These are phyloP conservation scores for Azolla pinnata DNA, from an alignment of 75 land plant species.

Conservation along the genomic window DNA sequence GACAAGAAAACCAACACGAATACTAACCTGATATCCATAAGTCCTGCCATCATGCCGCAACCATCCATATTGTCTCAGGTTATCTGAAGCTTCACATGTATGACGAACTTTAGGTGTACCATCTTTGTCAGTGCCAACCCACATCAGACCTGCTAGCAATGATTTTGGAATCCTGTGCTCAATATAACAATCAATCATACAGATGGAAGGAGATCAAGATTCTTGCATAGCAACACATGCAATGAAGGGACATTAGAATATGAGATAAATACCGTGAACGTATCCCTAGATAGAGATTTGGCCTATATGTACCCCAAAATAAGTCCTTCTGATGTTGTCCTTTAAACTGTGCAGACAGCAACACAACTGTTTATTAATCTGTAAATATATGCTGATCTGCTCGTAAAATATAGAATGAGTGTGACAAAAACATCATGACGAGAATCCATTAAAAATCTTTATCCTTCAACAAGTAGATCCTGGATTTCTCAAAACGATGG, in stretches of 20 bases:
- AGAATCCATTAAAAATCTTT: too few species aligned
- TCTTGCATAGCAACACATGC: too few species aligned
- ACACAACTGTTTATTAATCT: too few species aligned
- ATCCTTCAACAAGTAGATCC: too few species aligned
- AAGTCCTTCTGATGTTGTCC: conserved; percentile 76
- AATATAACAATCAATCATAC: not conserved
- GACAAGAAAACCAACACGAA: too few species aligned
- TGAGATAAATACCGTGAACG: conserved; percentile 82
- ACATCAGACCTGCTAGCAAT: conserved; percentile 84
- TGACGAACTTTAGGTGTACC: conserved; percentile 64
- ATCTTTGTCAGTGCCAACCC: conserved; percentile 79
- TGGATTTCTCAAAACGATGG: too few species aligned
- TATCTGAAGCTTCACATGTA: conserved; percentile 83
- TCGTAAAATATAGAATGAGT: too few species aligned
- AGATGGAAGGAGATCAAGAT: too few species aligned
- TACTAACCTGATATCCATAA: conserved; percentile 70
- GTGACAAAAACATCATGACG: too few species aligned
- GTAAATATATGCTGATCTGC: too few species aligned
- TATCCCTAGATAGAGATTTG: conserved; percentile 80
- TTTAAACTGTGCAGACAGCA: too few species aligned
- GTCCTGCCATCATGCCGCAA: conserved; percentile 73
- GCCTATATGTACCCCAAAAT: conserved; percentile 96
- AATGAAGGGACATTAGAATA: too few species aligned
- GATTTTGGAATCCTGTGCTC: conserved; percentile 71
- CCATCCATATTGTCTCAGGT: conserved; percentile 80